These are phyloP conservation scores for Ceraceosorus guamensis DNA, from an alignment of 1,284 basidiomycete genomes.

Conservation along the genomic window DNA sequence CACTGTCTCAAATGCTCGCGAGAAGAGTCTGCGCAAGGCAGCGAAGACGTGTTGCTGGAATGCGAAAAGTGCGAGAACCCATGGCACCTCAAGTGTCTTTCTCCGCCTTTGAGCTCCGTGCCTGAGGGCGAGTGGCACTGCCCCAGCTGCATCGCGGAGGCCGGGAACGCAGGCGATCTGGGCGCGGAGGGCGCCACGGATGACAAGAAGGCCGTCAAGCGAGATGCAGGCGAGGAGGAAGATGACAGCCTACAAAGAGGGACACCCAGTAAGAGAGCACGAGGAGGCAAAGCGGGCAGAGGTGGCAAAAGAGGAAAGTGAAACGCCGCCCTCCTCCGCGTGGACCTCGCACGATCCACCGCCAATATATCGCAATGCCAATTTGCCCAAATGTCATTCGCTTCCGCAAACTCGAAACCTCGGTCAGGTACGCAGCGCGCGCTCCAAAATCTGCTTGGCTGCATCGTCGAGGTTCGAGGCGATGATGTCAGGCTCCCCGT, in stretches of 20 bases:
- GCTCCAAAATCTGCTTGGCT: slow-evolving; percentile 24
- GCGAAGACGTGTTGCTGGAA: slow-evolving; percentile 37
- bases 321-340: no score
- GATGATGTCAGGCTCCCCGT: slow-evolving; percentile 29
- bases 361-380: no score
- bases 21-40: slow-evolving; percentile 55
- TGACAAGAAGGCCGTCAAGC: background rate
- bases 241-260: background rate
- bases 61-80: slow-evolving; percentile 71
- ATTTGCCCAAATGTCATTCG: no score
- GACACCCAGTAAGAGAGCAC: no score
- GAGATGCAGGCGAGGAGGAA: background rate
- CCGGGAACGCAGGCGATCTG: background rate
- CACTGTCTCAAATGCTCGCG: slow-evolving; percentile 69
- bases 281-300: no score
- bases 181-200: background rate
- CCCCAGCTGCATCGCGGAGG: slow-evolving; percentile 19
- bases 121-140: slow-evolving; percentile 61
- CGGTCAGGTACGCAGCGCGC: no score
- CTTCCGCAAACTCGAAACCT: no score
- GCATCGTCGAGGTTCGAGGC: slow-evolving; percentile 26
- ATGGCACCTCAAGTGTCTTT: slow-evolving; percentile 74
- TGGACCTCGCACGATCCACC: no score
- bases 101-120: slow-evolving; percentile 65
- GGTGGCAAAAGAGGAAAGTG: no score